Evolutionary conservation across 2,329 filamentous ascomycete species (phyloP).

Genomic region (Amauroascus niger): DNA sequence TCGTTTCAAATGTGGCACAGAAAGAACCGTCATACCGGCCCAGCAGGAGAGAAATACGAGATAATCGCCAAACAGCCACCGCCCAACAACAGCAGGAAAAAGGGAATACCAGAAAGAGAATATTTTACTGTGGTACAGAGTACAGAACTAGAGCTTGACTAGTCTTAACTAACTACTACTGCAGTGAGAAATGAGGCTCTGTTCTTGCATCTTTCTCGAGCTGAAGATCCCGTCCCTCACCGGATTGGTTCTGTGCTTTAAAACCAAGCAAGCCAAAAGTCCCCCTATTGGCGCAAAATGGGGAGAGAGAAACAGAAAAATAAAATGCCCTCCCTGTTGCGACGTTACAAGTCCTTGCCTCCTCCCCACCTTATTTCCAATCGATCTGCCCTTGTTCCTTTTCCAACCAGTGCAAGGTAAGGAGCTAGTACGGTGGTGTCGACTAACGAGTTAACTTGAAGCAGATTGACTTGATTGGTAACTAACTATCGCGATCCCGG

Average conservation of each 20-base stretch:
- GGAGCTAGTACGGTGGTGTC: too few species aligned
- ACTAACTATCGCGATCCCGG: too few species aligned
- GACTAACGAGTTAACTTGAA: too few species aligned
- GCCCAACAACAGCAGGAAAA: background rate
- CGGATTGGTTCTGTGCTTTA: too few species aligned
- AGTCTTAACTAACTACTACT: too few species aligned
- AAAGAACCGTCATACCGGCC: background rate
- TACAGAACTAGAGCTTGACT: too few species aligned
- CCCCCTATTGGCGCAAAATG: background rate
- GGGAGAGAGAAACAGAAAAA: background rate
- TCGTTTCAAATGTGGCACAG: constrained; percentile 6
- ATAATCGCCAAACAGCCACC: constrained; percentile 9
- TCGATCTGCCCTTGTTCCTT: background rate
- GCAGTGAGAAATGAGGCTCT: constrained; percentile 4
- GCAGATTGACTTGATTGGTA: too few species aligned
- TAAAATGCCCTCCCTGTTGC: constrained; percentile 10
- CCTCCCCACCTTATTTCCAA: constrained; percentile 11
- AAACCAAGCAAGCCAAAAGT: background rate
- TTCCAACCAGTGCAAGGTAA: too few species aligned
- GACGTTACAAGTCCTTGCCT: constrained; percentile 13
- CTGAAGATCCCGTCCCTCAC: too few species aligned
- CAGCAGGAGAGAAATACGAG: background rate
- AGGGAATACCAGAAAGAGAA: too few species aligned
- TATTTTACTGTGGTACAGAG: too few species aligned
- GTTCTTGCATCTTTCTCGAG: background rate